These are phyloP conservation scores for Chaetoscypha palmicola DNA, from an alignment of 2,329 filamentous ascomycete species.

Conservation along the genomic window DNA sequence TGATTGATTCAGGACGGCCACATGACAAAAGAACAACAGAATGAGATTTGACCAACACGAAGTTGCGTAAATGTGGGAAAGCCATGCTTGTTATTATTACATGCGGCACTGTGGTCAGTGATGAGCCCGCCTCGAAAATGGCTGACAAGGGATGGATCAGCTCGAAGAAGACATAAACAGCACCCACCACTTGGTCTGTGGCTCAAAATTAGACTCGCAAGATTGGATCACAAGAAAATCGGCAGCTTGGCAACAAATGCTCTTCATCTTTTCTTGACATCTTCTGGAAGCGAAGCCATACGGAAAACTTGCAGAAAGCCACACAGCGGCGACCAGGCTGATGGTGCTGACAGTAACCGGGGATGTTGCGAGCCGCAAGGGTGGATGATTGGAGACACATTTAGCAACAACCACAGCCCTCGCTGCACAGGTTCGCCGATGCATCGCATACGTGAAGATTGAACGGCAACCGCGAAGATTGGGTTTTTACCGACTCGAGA, in stretches of 20 bases:
- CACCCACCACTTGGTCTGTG: not conserved
- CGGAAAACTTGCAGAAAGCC: not conserved
- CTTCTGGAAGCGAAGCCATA: not conserved
- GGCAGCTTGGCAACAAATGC: not conserved
- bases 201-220: not conserved
- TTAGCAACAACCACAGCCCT: not conserved
- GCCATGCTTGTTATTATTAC: not conserved
- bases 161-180: not conserved
- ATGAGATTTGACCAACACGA: not conserved
- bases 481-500: not conserved
- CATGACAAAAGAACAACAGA: too few relatives aligned
- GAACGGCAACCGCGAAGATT: not conserved
- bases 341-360: not conserved
- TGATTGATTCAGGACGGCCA: not conserved
- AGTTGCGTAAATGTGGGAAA: not conserved
- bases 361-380: not conserved
- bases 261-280: not conserved
- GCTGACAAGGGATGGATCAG: too few relatives aligned
- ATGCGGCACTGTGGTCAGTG: too few relatives aligned
- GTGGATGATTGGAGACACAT: not conserved
- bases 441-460: not conserved
- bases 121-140: too few relatives aligned
- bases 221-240: not conserved
- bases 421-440: not conserved
- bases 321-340: not conserved